Conservation (phyloP, 2,329 filamentous ascomycete species). For the Ploettnerulaceae sp. region DNA sequence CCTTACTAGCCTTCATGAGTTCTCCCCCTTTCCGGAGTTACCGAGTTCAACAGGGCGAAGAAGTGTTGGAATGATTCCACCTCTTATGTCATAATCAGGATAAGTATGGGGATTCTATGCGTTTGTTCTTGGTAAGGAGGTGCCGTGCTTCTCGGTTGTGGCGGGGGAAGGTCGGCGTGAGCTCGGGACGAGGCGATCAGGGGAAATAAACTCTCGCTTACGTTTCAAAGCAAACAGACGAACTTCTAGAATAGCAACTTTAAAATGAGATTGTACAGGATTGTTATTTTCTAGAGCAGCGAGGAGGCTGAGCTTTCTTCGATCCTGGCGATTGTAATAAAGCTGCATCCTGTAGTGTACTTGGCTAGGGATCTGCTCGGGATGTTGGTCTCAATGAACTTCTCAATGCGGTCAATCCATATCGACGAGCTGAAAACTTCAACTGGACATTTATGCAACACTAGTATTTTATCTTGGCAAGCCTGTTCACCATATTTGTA, state of each 20-base stretch:
- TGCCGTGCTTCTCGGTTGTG: background rate
- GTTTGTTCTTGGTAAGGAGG: background rate
- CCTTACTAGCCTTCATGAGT: too few relatives aligned
- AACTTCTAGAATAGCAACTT: background rate
- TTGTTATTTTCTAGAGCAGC: background rate
- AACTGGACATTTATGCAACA: too few relatives aligned
- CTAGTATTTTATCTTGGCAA: too few relatives aligned
- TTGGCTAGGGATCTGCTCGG: background rate
- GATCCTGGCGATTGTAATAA: background rate
- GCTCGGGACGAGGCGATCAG: background rate
- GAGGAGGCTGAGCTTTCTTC: background rate
- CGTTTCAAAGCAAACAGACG: conserved; percentile 4
- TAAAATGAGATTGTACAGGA: background rate
- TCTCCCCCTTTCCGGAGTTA: too few relatives aligned
- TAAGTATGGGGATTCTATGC: background rate
- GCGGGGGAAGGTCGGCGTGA: background rate
- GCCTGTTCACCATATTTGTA: background rate
- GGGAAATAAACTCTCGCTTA: conserved; percentile 7
- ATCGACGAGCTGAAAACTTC: too few relatives aligned
- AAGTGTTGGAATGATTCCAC: background rate
- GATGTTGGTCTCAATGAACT: background rate
- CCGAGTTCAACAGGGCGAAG: background rate
- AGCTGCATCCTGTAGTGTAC: background rate
- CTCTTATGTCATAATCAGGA: too few relatives aligned
- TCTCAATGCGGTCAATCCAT: too few relatives aligned